Percentiles rank a stretch among this genome's conserved stretches.
phyloP scores from a whole-genome alignment of 192 early-diverging fungal genomes.

The Coemansia sp. region DNA sequence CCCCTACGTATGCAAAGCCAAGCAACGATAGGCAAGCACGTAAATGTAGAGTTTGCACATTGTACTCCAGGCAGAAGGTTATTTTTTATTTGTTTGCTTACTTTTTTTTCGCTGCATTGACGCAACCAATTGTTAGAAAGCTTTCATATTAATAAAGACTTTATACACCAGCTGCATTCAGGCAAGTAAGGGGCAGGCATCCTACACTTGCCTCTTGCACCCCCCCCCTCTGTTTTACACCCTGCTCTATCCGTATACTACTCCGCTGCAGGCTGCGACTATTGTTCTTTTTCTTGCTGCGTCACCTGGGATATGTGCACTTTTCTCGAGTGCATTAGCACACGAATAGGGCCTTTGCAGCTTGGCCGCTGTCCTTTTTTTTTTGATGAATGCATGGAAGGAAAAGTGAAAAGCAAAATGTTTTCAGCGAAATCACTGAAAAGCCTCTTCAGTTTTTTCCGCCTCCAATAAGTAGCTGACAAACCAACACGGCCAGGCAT shows the following conservation, averaged over 20 bases:
- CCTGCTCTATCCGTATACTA: not conserved
- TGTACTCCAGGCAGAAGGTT: not conserved
- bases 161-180: not conserved
- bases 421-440: conserved; percentile 8
- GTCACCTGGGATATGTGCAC: not conserved
- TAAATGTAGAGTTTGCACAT: not conserved
- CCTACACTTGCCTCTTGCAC: not conserved
- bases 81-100: not conserved
- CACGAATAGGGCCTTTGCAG: too few species aligned
- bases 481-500: too few species aligned
- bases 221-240: not conserved
- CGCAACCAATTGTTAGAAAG: too few species aligned
- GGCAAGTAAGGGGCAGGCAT: not conserved
- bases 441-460: not conserved
- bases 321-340: not conserved
- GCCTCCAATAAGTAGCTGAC: not conserved
- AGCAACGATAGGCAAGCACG: too few species aligned
- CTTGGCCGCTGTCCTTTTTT: too few species aligned
- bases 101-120: not conserved
- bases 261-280: conserved; percentile 5
- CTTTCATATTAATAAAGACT: too few species aligned
- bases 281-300: conserved; percentile 8
- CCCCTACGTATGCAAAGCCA: not conserved
- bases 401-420: not conserved
- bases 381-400: too few species aligned